Evolutionary conservation across 2,329 filamentous ascomycete genomes (phyloP), one percentile per base, ranked within the genome.

Genomic region (Curvularia eragrostidis): DNA sequence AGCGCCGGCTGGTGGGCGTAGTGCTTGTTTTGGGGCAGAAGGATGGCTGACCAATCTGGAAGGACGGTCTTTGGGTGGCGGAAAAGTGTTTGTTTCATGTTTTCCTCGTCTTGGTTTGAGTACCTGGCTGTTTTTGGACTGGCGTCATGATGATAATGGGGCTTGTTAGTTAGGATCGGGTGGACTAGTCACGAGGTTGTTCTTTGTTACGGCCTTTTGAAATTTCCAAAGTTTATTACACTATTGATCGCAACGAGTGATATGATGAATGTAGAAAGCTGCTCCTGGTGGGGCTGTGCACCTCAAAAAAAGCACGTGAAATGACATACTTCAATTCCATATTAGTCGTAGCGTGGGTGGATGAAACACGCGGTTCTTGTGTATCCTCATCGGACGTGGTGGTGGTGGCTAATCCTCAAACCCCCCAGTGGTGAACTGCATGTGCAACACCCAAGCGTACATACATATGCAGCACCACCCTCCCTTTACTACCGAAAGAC

Each of bases 231-330:
- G 52, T 43, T 58, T 59, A 51, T 55, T 34, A 42, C 34, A 34
- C 64, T n/a, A 54, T 66, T 62, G 36, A 65, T 68, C 32, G 59
- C 67, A 63, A 71, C 65, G 61, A 62, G 58, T 61, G 55, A 54
- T 62, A 61, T 56, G 42, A 56, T 38, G 24, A 30, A 43, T 23
- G 47, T 48, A 21, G 28, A 41, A 21, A 18, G 46, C 39, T 32
- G 34, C 49, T 63, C 47, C 28, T 38, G 23, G 30, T 23, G 47
- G 28, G 32, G 56, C 12, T 48, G 44, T 32, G 18, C 28, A 32
- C 43, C 43, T 30, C 15, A 32, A 41, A 21, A 46, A 6, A 26
- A 34, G 32, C 28, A 39, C 44, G 10, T 43, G 51, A 23, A 38
- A 34, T 49, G 54, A 61, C 49, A 43, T 57, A 49, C n/a, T n/a